These are phyloP conservation scores for Microdochium trichocladiopsis DNA, from an alignment of 2,329 filamentous ascomycete species.

Conservation along the genomic window DNA sequence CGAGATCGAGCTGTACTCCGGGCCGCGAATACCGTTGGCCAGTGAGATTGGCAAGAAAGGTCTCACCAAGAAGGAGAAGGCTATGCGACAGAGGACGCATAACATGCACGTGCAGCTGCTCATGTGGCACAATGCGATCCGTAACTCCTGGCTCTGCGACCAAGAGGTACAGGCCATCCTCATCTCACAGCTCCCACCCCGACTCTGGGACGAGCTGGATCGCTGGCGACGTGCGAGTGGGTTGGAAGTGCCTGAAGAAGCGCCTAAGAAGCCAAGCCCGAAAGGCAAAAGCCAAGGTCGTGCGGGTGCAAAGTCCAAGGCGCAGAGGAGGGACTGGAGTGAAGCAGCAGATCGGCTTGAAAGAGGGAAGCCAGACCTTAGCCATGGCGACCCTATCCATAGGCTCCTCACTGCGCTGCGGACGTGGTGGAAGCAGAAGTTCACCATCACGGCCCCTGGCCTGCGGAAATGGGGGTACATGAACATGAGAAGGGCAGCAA, in stretches of 20 bases:
- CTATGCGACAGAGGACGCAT: slow-evolving; percentile 72
- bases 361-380: slow-evolving; percentile 66
- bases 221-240: slow-evolving; percentile 67
- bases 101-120: slow-evolving; percentile 83
- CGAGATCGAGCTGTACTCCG: slow-evolving; percentile 62
- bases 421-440: slow-evolving; percentile 83
- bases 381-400: slow-evolving; percentile 74
- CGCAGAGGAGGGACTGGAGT: slow-evolving; percentile 60
- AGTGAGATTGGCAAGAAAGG: slow-evolving; percentile 71
- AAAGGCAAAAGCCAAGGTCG: slow-evolving; percentile 30
- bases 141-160: slow-evolving; percentile 81
- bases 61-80: slow-evolving; percentile 75
- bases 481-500: slow-evolving; percentile 64
- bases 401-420: slow-evolving; percentile 69
- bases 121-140: slow-evolving; percentile 81
- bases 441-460: slow-evolving; percentile 68
- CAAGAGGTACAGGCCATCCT: slow-evolving; percentile 67
- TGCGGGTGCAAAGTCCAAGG: slow-evolving; percentile 29
- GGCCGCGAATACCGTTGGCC: slow-evolving; percentile 51
- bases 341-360: slow-evolving; percentile 62
- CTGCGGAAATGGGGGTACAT: slow-evolving; percentile 89
- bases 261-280: slow-evolving; percentile 15
- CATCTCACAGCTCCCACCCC: slow-evolving; percentile 62
- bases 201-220: slow-evolving; percentile 65
- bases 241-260: slow-evolving; percentile 35